These are phyloP conservation scores for Aspergillus fijiensis DNA, from an alignment of 2,329 filamentous ascomycete species.

Conservation along the genomic window DNA sequence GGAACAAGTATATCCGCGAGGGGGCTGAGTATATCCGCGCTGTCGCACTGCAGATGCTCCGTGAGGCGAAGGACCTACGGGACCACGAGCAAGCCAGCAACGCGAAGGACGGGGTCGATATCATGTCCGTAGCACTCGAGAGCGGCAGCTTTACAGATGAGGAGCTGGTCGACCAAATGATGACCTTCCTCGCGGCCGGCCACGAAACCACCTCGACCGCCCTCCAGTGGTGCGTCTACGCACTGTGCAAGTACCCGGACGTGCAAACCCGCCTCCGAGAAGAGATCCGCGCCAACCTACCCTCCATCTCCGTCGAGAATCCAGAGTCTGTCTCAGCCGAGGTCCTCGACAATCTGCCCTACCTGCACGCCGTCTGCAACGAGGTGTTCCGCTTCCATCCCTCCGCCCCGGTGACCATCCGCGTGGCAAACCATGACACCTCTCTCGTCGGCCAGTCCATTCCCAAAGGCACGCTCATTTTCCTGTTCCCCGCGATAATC, in stretches of 20 bases:
- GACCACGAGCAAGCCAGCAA: slow-evolving; percentile 33
- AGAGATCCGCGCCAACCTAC: slow-evolving; percentile 65
- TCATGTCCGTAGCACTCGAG: slow-evolving; percentile 75
- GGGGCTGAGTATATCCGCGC: slow-evolving; percentile 62
- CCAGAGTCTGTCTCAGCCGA: slow-evolving; percentile 64
- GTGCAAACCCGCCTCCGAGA: slow-evolving; percentile 66
- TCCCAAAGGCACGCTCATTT: slow-evolving; percentile 68
- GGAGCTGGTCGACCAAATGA: slow-evolving; percentile 81
- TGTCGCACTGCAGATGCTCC: slow-evolving; percentile 67
- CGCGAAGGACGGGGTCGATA: slow-evolving; percentile 59
- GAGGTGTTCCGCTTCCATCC: slow-evolving; percentile 73
- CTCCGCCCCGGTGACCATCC: slow-evolving; percentile 69
- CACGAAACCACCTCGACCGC: slow-evolving; percentile 77
- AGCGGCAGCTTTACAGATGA: slow-evolving; percentile 75
- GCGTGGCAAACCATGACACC: slow-evolving; percentile 65
- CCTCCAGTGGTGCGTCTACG: slow-evolving; percentile 72
- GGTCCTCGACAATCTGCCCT: slow-evolving; percentile 68
- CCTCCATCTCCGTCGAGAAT: slow-evolving; percentile 54
- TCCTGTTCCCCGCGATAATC: slow-evolving; percentile 64
- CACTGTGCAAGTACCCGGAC: slow-evolving; percentile 64
- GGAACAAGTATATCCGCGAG: slow-evolving; percentile 63
- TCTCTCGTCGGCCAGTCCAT: slow-evolving; percentile 63
- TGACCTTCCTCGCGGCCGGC: slow-evolving; percentile 83
- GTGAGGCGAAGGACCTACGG: slow-evolving; percentile 61
- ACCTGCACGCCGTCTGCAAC: slow-evolving; percentile 74